A percentile compares a stretch with the other conserved stretches of the same genome.
These are phyloP conservation scores for Wickerhamiella vanderwaltii DNA, from an alignment of 805 yeast genomes.

Conservation along the genomic window DNA sequence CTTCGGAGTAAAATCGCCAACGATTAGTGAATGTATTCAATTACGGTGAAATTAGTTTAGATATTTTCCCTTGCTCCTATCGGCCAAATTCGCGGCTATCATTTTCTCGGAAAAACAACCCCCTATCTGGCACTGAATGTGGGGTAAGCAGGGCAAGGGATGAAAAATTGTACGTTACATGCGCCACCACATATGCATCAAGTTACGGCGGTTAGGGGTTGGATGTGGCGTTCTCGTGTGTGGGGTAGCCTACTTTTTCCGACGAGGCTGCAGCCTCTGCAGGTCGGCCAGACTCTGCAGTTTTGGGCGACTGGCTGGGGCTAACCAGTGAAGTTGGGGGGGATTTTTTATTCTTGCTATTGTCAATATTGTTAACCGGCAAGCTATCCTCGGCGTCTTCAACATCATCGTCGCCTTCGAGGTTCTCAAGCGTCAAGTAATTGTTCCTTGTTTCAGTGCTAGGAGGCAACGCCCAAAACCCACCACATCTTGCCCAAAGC, in stretches of 20 bases:
- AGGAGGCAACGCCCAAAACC: slow-evolving; percentile 17
- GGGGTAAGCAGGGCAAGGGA: slow-evolving; percentile 3
- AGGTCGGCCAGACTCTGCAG: too few species aligned
- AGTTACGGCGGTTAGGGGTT: slow-evolving; percentile 7
- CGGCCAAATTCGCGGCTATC: too few species aligned
- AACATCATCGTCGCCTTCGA: not conserved
- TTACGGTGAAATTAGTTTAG: too few species aligned
- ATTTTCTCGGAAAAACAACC: too few species aligned
- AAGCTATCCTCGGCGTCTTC: not conserved
- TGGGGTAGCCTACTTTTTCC: slow-evolving; percentile 12
- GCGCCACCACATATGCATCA: not conserved
- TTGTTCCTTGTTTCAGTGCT: not conserved
- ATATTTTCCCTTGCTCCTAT: too few species aligned
- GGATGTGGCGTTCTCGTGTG: slow-evolving; percentile 9
- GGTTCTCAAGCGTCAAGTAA: slow-evolving; percentile 4
- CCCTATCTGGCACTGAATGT: not conserved
- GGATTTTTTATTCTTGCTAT: not conserved
- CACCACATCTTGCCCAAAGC: slow-evolving; percentile 75
- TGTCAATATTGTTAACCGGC: not conserved
- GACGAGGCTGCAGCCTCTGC: slow-evolving; percentile 7
- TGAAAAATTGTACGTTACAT: slow-evolving; percentile 1
- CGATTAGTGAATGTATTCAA: too few species aligned
- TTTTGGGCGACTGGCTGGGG: too few species aligned
- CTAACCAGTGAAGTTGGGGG: not conserved
- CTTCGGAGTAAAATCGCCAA: too few species aligned